Conservation (phyloP, 441 rosid genomes). For the Jatropha multifida region DNA sequence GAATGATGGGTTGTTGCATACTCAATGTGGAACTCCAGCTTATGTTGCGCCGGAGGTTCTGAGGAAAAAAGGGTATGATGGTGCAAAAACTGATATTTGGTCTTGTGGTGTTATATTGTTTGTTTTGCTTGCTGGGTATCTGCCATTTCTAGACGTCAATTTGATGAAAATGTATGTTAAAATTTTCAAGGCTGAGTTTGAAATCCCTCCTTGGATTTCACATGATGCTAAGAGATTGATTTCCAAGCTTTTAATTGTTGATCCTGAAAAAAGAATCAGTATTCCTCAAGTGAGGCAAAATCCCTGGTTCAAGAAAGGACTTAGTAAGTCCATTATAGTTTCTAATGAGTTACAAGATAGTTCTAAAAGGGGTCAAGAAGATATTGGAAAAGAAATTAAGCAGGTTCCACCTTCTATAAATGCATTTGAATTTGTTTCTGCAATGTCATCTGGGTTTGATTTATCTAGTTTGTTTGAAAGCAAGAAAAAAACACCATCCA, state of each 20-base stretch:
- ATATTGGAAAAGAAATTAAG: constrained; percentile 8
- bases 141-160: constrained; percentile 50
- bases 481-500: constrained; percentile 29
- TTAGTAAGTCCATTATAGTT: background rate
- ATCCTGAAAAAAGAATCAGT: constrained; percentile 42
- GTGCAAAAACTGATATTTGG: constrained; percentile 51
- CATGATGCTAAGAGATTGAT: constrained; percentile 37
- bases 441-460: constrained; percentile 59
- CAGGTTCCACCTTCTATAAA: constrained; percentile 39
- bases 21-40: constrained; percentile 53
- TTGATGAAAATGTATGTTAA: constrained; percentile 49
- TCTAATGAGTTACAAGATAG: constrained; percentile 9
- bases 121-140: constrained; percentile 46
- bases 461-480: constrained; percentile 45
- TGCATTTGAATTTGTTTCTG: constrained; percentile 51
- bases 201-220: constrained; percentile 50
- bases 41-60: constrained; percentile 54
- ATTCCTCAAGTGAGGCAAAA: constrained; percentile 35
- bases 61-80: constrained; percentile 51
- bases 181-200: constrained; percentile 47
- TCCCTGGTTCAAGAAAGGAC: constrained; percentile 43
- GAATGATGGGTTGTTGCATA: constrained; percentile 52
- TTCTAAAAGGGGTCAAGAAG: background rate
- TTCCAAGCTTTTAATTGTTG: constrained; percentile 40
- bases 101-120: constrained; percentile 59